Percentiles rank a stretch among this genome's conserved stretches.
Evolutionary conservation across 2,329 filamentous ascomycete genomes (phyloP).

Genomic region (Polytolypa hystricis): DNA sequence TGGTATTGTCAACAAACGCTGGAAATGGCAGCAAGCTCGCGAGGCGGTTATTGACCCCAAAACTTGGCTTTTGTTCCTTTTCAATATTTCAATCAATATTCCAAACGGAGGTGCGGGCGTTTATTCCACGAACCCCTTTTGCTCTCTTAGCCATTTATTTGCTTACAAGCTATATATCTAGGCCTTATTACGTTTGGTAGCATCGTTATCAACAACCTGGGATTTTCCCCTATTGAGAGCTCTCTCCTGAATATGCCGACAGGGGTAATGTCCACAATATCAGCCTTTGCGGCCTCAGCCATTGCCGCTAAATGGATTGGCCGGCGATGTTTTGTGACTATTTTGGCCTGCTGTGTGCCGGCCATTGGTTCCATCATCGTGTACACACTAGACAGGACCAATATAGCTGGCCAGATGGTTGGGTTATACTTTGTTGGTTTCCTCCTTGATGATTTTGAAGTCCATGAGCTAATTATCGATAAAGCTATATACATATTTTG

Average conservation of each 20-base stretch:
- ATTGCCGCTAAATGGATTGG: constrained; percentile 21
- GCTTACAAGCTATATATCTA: constrained; percentile 1
- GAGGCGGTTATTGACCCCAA: constrained; percentile 26
- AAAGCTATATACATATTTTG: constrained; percentile 30
- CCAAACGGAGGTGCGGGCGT: constrained; percentile 27
- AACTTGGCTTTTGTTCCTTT: constrained; percentile 26
- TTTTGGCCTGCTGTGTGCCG: constrained; percentile 20
- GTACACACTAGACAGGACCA: constrained; percentile 21
- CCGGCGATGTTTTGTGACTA: constrained; percentile 20
- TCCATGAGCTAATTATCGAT: neutral
- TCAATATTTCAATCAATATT: constrained; percentile 25
- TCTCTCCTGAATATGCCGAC: constrained; percentile 29
- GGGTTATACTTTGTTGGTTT: constrained; percentile 26
- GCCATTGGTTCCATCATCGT: constrained; percentile 22
- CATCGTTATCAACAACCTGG: constrained; percentile 29
- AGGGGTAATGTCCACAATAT: constrained; percentile 23
- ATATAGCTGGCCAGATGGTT: constrained; percentile 29
- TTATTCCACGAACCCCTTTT: too few relatives aligned
- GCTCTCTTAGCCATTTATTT: neutral
- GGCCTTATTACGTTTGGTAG: constrained; percentile 28
- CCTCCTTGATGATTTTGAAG: neutral
- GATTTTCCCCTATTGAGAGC: constrained; percentile 24
- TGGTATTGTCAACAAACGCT: constrained; percentile 23
- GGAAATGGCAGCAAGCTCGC: constrained; percentile 20
- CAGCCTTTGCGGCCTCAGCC: constrained; percentile 22